These are phyloP conservation scores for Chloranthus sessilifolius DNA, from an alignment of 164 flowering plant species.

Conservation along the genomic window DNA sequence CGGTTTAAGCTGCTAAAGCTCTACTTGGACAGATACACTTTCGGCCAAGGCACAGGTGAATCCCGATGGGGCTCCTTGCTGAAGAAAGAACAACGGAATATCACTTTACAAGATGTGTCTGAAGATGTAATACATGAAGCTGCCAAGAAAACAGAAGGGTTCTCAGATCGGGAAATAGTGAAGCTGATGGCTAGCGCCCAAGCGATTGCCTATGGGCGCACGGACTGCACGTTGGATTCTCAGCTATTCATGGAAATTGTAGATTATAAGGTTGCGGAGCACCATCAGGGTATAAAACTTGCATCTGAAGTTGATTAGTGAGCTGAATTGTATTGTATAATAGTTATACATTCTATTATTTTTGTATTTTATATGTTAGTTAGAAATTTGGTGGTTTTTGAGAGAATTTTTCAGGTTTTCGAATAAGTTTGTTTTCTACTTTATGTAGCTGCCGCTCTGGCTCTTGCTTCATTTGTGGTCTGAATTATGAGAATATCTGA, in stretches of 20 bases:
- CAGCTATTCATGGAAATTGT: conserved; percentile 69
- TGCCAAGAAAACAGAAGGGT: conserved; percentile 77
- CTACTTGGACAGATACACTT: conserved; percentile 63
- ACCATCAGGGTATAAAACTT: conserved; percentile 58
- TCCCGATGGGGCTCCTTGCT: conserved; percentile 30
- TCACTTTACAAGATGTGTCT: conserved; percentile 52
- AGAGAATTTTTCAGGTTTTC: too few relatives aligned
- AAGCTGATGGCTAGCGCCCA: conserved; percentile 87
- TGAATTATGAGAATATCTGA: too few relatives aligned
- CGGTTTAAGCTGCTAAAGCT: conserved; percentile 73
- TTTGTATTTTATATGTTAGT: too few relatives aligned
- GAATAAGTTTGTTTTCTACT: too few relatives aligned
- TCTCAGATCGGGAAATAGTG: conserved; percentile 94
- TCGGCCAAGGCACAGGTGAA: conserved; percentile 23
- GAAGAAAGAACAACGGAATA: conserved; percentile 44
- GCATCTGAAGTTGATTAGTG: conserved; percentile 42
- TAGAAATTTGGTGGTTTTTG: too few relatives aligned
- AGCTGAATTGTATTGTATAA: too few relatives aligned
- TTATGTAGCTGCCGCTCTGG: too few relatives aligned
- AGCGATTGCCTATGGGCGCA: conserved; percentile 83
- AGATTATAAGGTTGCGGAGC: conserved; percentile 83
- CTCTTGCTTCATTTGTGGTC: too few relatives aligned
- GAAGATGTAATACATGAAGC: conserved; percentile 76
- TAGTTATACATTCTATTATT: too few relatives aligned
- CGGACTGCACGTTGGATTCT: conserved; percentile 66